Evolutionary conservation across 2,329 filamentous ascomycete genomes (phyloP).

Genomic region (Fusarium gaditjirri): DNA sequence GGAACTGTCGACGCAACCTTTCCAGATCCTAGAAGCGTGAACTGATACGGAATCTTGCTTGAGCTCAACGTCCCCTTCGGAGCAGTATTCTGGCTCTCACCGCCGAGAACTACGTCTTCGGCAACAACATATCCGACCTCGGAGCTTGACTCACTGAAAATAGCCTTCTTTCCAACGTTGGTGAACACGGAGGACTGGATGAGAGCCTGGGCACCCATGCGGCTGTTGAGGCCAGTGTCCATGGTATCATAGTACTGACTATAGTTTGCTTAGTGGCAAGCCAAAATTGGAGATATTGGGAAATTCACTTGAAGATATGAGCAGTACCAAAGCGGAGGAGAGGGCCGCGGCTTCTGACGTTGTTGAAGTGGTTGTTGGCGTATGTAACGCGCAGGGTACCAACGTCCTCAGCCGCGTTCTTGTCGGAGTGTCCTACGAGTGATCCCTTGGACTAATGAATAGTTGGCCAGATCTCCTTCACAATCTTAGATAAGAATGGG

Average conservation of each 20-base stretch:
- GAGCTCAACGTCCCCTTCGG: constrained; percentile 10
- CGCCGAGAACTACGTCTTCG: constrained; percentile 26
- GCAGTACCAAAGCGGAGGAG: constrained; percentile 71
- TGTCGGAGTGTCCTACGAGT: constrained; percentile 70
- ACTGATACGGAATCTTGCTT: constrained; percentile 24
- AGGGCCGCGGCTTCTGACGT: constrained; percentile 69
- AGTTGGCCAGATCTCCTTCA: accelerated
- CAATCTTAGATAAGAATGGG: accelerated
- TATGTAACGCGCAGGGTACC: constrained; percentile 69
- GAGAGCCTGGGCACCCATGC: constrained; percentile 39
- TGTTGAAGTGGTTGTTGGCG: constrained; percentile 69
- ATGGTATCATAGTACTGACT: constrained; percentile 42
- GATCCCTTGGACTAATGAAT: constrained; percentile 60
- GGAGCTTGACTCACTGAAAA: constrained; percentile 36
- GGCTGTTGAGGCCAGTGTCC: constrained; percentile 41
- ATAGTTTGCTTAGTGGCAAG: background rate
- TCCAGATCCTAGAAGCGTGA: constrained; percentile 24
- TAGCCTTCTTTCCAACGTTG: constrained; percentile 41
- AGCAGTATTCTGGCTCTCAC: constrained; percentile 30
- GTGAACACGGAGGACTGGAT: constrained; percentile 40
- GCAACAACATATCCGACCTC: constrained; percentile 30
- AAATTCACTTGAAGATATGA: constrained; percentile 54
- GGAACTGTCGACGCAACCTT: constrained; percentile 27
- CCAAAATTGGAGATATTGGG: accelerated
- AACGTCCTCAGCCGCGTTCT: constrained; percentile 65